Conservation (phyloP, 2,329 filamentous ascomycete genomes). For the Xylariaceae sp. region DNA sequence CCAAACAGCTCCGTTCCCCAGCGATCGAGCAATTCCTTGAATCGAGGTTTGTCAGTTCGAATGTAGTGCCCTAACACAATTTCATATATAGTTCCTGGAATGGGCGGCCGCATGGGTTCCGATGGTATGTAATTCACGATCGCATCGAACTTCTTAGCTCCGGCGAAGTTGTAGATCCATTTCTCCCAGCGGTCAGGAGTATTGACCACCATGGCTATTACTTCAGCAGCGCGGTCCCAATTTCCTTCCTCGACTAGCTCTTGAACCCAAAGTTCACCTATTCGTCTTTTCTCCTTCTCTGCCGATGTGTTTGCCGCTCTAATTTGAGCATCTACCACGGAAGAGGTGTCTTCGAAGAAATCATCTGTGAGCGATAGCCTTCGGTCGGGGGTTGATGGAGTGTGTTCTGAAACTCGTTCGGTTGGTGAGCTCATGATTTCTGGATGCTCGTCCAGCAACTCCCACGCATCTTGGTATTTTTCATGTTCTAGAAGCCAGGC, state of each 20-base stretch:
- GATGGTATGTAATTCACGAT: constrained; percentile 84
- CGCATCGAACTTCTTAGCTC: constrained; percentile 83
- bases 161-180: constrained; percentile 91
- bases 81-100: constrained; percentile 85
- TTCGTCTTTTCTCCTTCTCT: constrained; percentile 84
- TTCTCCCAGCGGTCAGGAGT: constrained; percentile 87
- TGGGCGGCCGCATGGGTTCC: constrained; percentile 73
- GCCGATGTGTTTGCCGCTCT: constrained; percentile 64
- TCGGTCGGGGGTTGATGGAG: constrained; percentile 46
- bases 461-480: constrained; percentile 85
- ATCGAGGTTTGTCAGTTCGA: constrained; percentile 71
- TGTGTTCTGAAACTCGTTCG: constrained; percentile 43
- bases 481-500: constrained; percentile 82
- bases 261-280: constrained; percentile 92
- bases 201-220: constrained; percentile 81
- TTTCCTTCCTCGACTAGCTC: constrained; percentile 75
- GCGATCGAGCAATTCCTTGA: constrained; percentile 76
- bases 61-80: constrained; percentile 89
- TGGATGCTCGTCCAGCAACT: constrained; percentile 84
- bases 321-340: constrained; percentile 63
- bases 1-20: constrained; percentile 89
- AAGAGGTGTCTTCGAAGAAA: constrained; percentile 74
- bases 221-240: constrained; percentile 77
- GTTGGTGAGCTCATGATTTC: constrained; percentile 59
- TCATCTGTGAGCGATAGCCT: constrained; percentile 54